These are phyloP conservation scores for Gymnopus androsaceus DNA, from an alignment of 1,284 basidiomycete genomes.

Conservation along the genomic window DNA sequence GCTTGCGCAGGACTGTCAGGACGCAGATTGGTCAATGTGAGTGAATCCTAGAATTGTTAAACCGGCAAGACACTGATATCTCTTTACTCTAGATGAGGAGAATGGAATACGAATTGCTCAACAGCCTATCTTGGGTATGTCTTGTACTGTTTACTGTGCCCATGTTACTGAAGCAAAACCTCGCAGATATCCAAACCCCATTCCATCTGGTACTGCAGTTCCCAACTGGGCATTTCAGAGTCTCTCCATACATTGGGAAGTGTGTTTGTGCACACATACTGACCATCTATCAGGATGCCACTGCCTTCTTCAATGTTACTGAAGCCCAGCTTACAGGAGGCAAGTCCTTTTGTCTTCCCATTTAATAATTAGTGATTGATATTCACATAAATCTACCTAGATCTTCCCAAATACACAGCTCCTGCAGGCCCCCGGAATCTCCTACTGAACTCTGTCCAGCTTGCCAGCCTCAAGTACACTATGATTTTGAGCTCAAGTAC, in stretches of 20 bases:
- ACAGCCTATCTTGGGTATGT: background rate
- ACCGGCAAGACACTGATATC: background rate
- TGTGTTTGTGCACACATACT: background rate
- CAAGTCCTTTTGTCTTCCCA: background rate
- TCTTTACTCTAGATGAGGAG: background rate
- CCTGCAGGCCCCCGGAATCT: no score
- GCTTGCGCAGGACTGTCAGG: constrained; percentile 8
- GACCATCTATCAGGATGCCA: background rate
- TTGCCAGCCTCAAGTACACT: no score
- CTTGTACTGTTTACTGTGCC: background rate
- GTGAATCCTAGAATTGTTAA: background rate
- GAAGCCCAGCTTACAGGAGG: constrained; percentile 3
- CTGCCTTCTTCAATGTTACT: background rate
- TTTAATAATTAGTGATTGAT: background rate
- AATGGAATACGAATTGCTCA: constrained; percentile 2
- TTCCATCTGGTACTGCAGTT: constrained; percentile 4
- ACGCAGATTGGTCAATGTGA: background rate
- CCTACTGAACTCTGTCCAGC: no score
- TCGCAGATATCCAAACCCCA: background rate
- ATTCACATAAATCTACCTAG: background rate
- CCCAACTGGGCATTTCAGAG: constrained; percentile 5
- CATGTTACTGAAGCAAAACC: background rate
- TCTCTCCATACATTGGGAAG: background rate
- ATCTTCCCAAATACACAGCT: background rate
- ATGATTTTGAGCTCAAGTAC: no score